phyloP scores from a whole-genome alignment of 768 basidiomycete species.

The Serendipita sp. region DNA sequence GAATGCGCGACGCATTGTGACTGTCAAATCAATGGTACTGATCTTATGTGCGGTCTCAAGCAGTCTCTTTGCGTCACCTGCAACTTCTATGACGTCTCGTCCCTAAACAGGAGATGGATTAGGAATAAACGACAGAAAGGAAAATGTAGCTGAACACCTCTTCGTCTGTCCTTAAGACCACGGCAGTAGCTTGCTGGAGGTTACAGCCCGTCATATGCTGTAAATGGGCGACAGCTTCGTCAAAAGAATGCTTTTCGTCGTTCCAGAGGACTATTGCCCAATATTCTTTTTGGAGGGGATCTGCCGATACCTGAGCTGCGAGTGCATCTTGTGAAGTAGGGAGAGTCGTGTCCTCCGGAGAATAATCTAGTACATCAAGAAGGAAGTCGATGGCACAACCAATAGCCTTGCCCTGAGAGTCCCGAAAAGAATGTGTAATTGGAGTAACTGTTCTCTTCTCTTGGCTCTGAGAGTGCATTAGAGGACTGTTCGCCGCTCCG shows the following conservation, averaged over 20 bases:
- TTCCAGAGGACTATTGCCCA: constrained; percentile 85
- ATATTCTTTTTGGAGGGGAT: constrained; percentile 64
- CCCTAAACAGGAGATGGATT: constrained; percentile 25
- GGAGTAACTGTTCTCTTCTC: constrained; percentile 31
- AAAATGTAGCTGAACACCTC: constrained; percentile 19
- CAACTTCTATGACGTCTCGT: constrained; percentile 70
- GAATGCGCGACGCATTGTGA: constrained; percentile 72
- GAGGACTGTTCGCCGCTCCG: constrained; percentile 21
- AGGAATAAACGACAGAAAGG: background rate
- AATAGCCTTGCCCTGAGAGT: constrained; percentile 48
- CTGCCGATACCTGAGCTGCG: constrained; percentile 55
- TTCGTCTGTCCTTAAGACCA: constrained; percentile 52
- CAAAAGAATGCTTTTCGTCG: constrained; percentile 91
- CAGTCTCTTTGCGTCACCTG: constrained; percentile 32
- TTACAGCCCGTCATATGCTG: constrained; percentile 33
- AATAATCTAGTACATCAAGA: constrained; percentile 65
- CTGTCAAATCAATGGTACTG: constrained; percentile 77
- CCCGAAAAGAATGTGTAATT: constrained; percentile 42
- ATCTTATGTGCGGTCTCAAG: constrained; percentile 68
- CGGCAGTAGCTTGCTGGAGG: constrained; percentile 38
- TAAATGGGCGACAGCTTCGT: constrained; percentile 66
- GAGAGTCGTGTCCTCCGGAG: constrained; percentile 60
- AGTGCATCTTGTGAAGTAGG: constrained; percentile 54
- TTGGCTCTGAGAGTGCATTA: constrained; percentile 10
- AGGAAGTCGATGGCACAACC: constrained; percentile 69